Evolutionary conservation across 1,284 basidiomycete species (phyloP), one percentile per base, ranked within the genome.

Genomic region (Ceratobasidium sp.): DNA sequence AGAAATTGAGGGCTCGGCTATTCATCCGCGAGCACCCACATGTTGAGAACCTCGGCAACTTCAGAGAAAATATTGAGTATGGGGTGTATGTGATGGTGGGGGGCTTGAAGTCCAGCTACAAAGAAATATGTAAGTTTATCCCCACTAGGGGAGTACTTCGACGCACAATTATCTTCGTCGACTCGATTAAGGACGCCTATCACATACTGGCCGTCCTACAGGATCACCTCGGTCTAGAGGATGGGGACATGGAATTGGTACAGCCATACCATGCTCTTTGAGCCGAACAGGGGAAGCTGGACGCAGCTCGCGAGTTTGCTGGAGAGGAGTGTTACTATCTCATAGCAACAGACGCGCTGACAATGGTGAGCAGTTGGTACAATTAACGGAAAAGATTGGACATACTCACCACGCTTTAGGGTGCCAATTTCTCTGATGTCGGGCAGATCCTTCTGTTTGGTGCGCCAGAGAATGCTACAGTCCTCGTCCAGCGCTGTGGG

Each of bases 1-100:
- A 5, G 18, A 39, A 7, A 40, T 33, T 63, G 7, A 40, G 15
- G 3, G 9, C 33, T 6, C 33, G 40, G 33, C 33, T 63, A 13
- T 12, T 33, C 18, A 28, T 63, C 33, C 13, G n/a, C 40, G 23
- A 46, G 42, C 6, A 67, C 23, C 23, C 49, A 46, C 46, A 12
- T 3, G 15, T 23, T 9, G 64, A 67, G 26, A 67, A 67, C 42
- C 64, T 67, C 2, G 64, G 64, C 0, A 67, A 67, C 23, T 49
- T 67, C 46, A 18, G 42, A 10, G 42, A 44, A 6, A 67, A 67
- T n/a, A n/a, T 67, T 13, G 42, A 51, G 42, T 49, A 67, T 26
- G 42, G 44, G n/a, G 64, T 67, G 13, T 67, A 23, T n/a, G 42
- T 26, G 15, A 67, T 67, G 64, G 5, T 5, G 1, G 64, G 64